Evolutionary conservation across 2,329 filamentous ascomycete genomes (phyloP).

Genomic region (Aspergillus fructus): DNA sequence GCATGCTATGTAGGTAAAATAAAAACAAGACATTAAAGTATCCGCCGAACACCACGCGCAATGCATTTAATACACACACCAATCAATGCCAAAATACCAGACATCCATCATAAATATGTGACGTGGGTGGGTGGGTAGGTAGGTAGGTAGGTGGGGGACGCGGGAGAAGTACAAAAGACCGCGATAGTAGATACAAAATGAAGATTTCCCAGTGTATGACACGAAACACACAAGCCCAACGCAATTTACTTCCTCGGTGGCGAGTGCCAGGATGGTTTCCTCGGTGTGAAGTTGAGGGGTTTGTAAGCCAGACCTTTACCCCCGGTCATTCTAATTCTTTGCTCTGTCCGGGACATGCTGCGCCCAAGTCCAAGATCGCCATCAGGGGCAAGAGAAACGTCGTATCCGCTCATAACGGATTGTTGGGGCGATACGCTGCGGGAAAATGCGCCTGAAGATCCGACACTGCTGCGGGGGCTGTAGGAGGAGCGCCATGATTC

Average conservation of each 20-base stretch:
- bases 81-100: slow-evolving; percentile 7
- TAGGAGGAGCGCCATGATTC: slow-evolving; percentile 27
- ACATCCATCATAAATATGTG: neutral
- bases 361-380: slow-evolving; percentile 38
- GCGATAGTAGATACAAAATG: neutral
- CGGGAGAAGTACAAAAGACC: neutral
- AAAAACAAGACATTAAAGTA: neutral
- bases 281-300: slow-evolving; percentile 32
- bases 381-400: slow-evolving; percentile 42
- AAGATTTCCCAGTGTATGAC: neutral
- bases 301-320: slow-evolving; percentile 45
- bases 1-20: slow-evolving; percentile 1
- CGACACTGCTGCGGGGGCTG: slow-evolving; percentile 27
- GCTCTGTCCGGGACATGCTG: slow-evolving; percentile 44
- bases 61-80: slow-evolving; percentile 13
- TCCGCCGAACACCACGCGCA: slow-evolving; percentile 8
- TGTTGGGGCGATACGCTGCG: slow-evolving; percentile 32
- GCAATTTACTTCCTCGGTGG: slow-evolving; percentile 10
- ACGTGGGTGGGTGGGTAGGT: neutral
- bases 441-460: slow-evolving; percentile 24
- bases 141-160: too few relatives aligned
- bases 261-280: slow-evolving; percentile 16
- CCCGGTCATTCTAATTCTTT: slow-evolving; percentile 43
- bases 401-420: slow-evolving; percentile 37
- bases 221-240: neutral